Evolutionary conservation across 257 asterid genomes (phyloP).

Genomic region (Handroanthus guayacan): DNA sequence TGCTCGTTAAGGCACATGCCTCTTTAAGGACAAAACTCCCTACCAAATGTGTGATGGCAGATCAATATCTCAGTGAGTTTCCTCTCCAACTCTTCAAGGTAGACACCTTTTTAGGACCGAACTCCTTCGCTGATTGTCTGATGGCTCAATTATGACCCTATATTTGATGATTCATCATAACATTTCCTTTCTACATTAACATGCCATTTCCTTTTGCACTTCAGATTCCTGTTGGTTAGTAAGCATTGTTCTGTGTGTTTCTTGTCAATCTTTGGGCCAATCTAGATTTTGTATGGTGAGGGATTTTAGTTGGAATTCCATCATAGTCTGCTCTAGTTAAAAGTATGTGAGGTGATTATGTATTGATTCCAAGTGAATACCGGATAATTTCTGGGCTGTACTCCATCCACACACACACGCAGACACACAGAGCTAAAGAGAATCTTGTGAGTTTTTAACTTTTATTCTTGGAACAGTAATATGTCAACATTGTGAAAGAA

Average conservation of each 20-base stretch:
- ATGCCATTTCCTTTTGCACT: background rate
- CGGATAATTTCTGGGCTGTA: conserved; percentile 13
- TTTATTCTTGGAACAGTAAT: conserved; percentile 28
- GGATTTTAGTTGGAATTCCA: conserved; percentile 12
- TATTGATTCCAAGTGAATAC: conserved; percentile 12
- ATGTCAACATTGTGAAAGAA: conserved; percentile 34
- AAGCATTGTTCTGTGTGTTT: background rate
- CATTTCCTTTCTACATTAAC: background rate
- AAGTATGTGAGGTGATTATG: background rate
- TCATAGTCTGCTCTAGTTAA: conserved; percentile 18
- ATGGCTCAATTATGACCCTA: too few species aligned
- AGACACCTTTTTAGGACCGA: too few species aligned
- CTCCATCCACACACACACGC: conserved; percentile 28
- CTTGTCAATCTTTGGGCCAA: background rate
- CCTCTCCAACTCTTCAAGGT: too few species aligned
- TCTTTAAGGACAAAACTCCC: too few species aligned
- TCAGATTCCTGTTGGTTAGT: background rate
- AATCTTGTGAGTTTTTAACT: conserved; percentile 19
- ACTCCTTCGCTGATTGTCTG: too few species aligned
- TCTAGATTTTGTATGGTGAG: background rate
- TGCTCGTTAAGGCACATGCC: too few species aligned
- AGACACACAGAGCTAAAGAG: background rate
- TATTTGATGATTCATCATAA: too few species aligned
- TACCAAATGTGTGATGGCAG: too few species aligned
- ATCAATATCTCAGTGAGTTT: too few species aligned